Percentiles rank a stretch among this genome's conserved stretches.
phyloP scores from a whole-genome alignment of 2,329 filamentous ascomycete species.

The Nothomitra cinnamomea region DNA sequence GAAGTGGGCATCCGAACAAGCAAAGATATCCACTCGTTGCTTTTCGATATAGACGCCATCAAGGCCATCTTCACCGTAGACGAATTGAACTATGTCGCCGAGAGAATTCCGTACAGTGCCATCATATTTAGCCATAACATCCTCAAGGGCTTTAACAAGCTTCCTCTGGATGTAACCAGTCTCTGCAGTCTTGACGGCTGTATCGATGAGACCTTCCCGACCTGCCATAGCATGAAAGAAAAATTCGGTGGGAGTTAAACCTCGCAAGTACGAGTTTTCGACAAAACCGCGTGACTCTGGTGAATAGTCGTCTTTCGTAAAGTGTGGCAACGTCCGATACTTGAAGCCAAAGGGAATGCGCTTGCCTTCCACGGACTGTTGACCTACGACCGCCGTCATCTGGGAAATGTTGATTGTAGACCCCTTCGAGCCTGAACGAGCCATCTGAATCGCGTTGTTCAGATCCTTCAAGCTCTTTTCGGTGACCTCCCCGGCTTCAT shows the following conservation, averaged over 20 bases:
- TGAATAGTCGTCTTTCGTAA: constrained; percentile 98
- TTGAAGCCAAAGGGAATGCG: constrained; percentile 99
- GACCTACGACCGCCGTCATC: constrained; percentile 95
- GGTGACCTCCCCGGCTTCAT: constrained; percentile 83
- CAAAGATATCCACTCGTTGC: constrained; percentile 75
- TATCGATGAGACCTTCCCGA: constrained; percentile 98
- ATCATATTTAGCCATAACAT: constrained; percentile 94
- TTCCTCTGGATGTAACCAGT: constrained; percentile 98
- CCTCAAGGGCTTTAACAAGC: constrained; percentile 93
- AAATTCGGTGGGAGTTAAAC: constrained; percentile 87
- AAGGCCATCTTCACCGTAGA: constrained; percentile 93
- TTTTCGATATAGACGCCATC: constrained; percentile 90
- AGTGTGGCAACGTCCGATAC: constrained; percentile 89
- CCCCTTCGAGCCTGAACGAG: constrained; percentile 90
- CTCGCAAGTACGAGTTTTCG: constrained; percentile 95
- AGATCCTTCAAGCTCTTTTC: constrained; percentile 85
- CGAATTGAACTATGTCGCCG: constrained; percentile 90
- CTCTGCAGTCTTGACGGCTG: constrained; percentile 96
- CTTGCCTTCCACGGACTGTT: constrained; percentile 96
- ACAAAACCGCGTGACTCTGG: constrained; percentile 94
- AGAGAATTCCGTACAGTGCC: constrained; percentile 94
- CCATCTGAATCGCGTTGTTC: constrained; percentile 96
- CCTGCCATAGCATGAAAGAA: constrained; percentile 99
- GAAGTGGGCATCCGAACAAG: constrained; percentile 61
- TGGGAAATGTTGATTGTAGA: constrained; percentile 99